phyloP scores from a whole-genome alignment of 306 rosid species.

The Vachellia pachyceras region DNA sequence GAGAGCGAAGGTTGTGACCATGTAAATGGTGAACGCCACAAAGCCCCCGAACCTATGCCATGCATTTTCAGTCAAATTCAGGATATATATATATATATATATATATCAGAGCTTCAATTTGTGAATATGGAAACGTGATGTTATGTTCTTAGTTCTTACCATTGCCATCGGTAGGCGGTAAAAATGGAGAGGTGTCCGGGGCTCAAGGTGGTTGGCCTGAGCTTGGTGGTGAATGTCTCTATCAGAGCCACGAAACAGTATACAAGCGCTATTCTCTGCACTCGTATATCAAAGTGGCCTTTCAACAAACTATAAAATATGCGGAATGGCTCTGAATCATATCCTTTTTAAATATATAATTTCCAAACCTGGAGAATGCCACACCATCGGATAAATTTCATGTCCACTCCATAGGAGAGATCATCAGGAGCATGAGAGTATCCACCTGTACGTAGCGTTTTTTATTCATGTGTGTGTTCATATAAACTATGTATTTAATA shows the following conservation, averaged over 20 bases:
- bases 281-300: slow-evolving; percentile 31
- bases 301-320: slow-evolving; percentile 8
- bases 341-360: not conserved
- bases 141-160: slow-evolving; percentile 48
- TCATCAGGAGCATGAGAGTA: slow-evolving; percentile 88
- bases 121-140: not conserved
- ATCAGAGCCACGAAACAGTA: slow-evolving; percentile 78
- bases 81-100: not conserved
- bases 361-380: slow-evolving; percentile 84
- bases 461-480: not conserved
- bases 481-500: not conserved
- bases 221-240: slow-evolving; percentile 74
- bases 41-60: slow-evolving; percentile 78
- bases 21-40: slow-evolving; percentile 64
- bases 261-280: slow-evolving; percentile 88
- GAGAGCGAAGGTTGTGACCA: slow-evolving; percentile 71
- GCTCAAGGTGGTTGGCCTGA: slow-evolving; percentile 61
- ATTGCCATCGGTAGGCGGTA: slow-evolving; percentile 82
- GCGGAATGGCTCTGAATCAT: not conserved
- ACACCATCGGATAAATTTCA: slow-evolving; percentile 82
- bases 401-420: slow-evolving; percentile 75
- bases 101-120: not conserved
- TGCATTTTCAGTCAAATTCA: not conserved
- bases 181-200: slow-evolving; percentile 63
- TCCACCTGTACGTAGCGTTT: slow-evolving; percentile 63